Evolutionary conservation across 1,284 basidiomycete species (phyloP), one percentile per base, ranked within the genome.

Genomic region (Rhodotorula sp.): DNA sequence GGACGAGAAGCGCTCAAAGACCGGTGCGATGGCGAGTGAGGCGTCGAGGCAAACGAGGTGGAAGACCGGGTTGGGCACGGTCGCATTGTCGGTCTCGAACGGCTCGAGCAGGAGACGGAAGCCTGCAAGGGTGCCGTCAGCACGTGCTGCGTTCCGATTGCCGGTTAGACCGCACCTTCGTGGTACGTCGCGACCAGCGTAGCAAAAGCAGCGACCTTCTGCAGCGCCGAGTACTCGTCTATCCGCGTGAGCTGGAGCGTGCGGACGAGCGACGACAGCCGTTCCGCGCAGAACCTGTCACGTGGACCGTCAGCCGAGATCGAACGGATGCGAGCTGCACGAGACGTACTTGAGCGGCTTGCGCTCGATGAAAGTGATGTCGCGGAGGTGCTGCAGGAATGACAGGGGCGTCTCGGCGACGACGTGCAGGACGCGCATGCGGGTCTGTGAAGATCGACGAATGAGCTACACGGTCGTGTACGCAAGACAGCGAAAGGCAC

Each of bases 351-450:
- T 87, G 68, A 99, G 83, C n/a, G 97, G 97, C 76, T 96, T 87
- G 74, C 92, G 87, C 81, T 99, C 97, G 77, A 99, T 99, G 81
- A 93, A 99, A 17, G 97, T 99, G 77, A 99, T 97, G 79, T 99
- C 97, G 82, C 97, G 99, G 61, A 99, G 85, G 83, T 99, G 97
- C 79, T 98, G 97, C 55, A 99, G 83, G 82, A 99, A 99, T 3
- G 95, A 98, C n/a, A 92, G 85, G 0, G 97, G 97, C 7, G 97
- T 99, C 82, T 99, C 97, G n/a, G 97, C 97, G 14, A 99, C 97
- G 73, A 99, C 97, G 80, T 99, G 97, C 41, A 99, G 85, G 19
- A 99, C 97, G 60, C 97, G 89, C 96, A 99, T 99, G 62, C 97
- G 88, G 13, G 97, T 99, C 92, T 95, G 74, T 46, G 62, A 25